Evolutionary conservation across 1,139 yeast genomes (phyloP).

Genomic region (Yarrowia galli): DNA sequence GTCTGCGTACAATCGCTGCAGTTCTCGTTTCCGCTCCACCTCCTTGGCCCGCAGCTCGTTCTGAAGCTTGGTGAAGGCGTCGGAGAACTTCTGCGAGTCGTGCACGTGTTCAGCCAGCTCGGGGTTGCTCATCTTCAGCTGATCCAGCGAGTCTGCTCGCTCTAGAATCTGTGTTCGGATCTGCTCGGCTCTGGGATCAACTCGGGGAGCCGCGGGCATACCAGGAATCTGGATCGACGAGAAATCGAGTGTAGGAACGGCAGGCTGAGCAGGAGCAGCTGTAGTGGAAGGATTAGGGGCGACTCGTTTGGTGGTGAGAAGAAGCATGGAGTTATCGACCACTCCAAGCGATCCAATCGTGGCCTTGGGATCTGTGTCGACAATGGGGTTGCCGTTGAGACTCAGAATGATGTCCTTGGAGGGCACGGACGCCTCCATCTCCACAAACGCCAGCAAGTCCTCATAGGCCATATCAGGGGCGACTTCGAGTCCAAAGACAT

Average conservation of each 20-base stretch:
- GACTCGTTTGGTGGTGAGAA: conserved; percentile 5
- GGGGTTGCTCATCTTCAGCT: conserved; percentile 27
- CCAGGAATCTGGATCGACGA: conserved; percentile 40
- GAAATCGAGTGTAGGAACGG: conserved; percentile 26
- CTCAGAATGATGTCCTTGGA: conserved; percentile 58
- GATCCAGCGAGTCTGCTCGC: conserved; percentile 3
- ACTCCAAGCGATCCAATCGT: conserved; percentile 49
- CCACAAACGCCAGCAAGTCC: conserved; percentile 79
- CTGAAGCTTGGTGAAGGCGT: conserved; percentile 54
- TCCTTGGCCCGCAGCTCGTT: conserved; percentile 48
- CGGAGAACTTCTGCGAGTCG: conserved; percentile 62
- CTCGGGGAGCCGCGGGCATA: not conserved
- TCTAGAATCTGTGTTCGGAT: conserved; percentile 20
- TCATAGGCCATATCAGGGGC: conserved; percentile 67
- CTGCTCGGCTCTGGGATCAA: conserved; percentile 21
- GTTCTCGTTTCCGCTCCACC: conserved; percentile 57
- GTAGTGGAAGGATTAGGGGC: conserved; percentile 17
- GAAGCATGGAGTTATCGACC: conserved; percentile 16
- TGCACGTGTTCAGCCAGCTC: conserved; percentile 52
- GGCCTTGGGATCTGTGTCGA: conserved; percentile 47
- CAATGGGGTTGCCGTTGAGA: conserved; percentile 57
- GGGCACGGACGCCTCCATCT: conserved; percentile 70
- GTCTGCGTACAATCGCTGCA: conserved; percentile 60
- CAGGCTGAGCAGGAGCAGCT: conserved; percentile 19
- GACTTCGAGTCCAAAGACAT: conserved; percentile 59